Percentiles rank a stretch among this genome's conserved stretches.
Evolutionary conservation across 179 eudicot species (phyloP).

Genomic region (Vitellaria paradoxa): DNA sequence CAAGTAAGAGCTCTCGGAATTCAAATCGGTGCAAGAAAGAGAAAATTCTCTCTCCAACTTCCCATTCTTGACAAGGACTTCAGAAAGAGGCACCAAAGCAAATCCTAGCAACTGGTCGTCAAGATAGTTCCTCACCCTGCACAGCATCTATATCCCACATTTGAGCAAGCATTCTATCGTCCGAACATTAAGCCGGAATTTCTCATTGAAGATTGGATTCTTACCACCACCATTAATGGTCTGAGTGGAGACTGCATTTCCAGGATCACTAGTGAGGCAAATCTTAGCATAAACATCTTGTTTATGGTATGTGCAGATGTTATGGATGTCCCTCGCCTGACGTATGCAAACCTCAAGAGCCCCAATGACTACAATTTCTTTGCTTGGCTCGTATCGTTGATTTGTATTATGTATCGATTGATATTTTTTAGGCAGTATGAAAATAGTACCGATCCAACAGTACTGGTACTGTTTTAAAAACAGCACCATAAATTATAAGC

Average conservation of each 20-base stretch:
- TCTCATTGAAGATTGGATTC: conserved; percentile 82
- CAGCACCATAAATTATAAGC: no score
- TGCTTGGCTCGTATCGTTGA: no score
- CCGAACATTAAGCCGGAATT: conserved; percentile 51
- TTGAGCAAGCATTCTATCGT: conserved; percentile 62
- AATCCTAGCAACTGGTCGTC: conserved; percentile 90
- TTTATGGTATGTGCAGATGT: conserved; percentile 84
- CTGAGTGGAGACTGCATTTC: conserved; percentile 63
- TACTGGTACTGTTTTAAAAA: no score
- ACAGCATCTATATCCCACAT: conserved; percentile 94
- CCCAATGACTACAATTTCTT: conserved; percentile 44
- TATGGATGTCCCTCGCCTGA: conserved; percentile 76
- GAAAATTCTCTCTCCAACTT: conserved; percentile 71
- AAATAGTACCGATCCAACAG: no score
- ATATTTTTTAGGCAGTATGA: no score
- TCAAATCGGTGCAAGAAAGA: conserved; percentile 40
- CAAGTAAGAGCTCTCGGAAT: conserved; percentile 46
- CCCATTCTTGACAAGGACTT: conserved; percentile 56
- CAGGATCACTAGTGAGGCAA: conserved; percentile 69
- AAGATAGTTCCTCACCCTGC: conserved; percentile 85
- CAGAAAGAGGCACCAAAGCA: conserved; percentile 80
- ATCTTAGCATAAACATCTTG: conserved; percentile 90
- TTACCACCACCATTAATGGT: conserved; percentile 83
- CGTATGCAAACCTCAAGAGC: conserved; percentile 63
- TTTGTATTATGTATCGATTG: no score